Conservation (phyloP, 2,329 filamentous ascomycete genomes). For the Colletotrichum falcatum region DNA sequence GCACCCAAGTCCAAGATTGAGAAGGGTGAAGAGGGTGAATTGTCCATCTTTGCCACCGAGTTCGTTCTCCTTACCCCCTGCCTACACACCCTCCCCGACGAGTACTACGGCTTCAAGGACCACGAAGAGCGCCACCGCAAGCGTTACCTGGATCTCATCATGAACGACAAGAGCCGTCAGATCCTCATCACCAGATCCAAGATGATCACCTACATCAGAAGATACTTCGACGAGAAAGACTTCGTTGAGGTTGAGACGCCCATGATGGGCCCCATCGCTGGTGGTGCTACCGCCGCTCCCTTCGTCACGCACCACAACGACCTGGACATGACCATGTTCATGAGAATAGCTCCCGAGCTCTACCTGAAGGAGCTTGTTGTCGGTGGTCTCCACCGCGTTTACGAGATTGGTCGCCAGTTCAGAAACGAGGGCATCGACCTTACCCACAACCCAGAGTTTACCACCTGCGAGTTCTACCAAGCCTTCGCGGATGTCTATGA, state of each 20-base stretch:
- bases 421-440: conserved; percentile 91
- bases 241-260: conserved; percentile 97
- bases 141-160: conserved; percentile 94
- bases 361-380: conserved; percentile 98
- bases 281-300: conserved; percentile 93
- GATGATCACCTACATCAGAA: conserved; percentile 89
- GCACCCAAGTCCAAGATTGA: conserved; percentile 89
- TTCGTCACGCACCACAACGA: conserved; percentile 98
- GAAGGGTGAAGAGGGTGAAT: conserved; percentile 84
- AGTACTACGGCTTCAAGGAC: conserved; percentile 96
- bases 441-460: conserved; percentile 99
- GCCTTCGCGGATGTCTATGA: conserved; percentile 93
- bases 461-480: conserved; percentile 96
- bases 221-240: conserved; percentile 87
- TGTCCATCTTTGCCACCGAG: conserved; percentile 92
- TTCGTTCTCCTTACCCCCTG: conserved; percentile 90
- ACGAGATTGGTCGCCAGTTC: conserved; percentile 96
- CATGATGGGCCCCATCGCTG: conserved; percentile 96
- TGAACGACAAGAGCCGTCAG: conserved; percentile 89
- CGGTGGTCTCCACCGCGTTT: conserved; percentile 92
- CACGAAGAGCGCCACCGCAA: conserved; percentile 93
- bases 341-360: conserved; percentile 86
- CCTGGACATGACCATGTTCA: conserved; percentile 91
- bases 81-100: conserved; percentile 88
- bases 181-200: conserved; percentile 87